A percentile compares a stretch with the other conserved stretches of the same genome.
These are phyloP conservation scores for Laburnicola sp. DNA, from an alignment of 2,329 filamentous ascomycete species.

Conservation along the genomic window DNA sequence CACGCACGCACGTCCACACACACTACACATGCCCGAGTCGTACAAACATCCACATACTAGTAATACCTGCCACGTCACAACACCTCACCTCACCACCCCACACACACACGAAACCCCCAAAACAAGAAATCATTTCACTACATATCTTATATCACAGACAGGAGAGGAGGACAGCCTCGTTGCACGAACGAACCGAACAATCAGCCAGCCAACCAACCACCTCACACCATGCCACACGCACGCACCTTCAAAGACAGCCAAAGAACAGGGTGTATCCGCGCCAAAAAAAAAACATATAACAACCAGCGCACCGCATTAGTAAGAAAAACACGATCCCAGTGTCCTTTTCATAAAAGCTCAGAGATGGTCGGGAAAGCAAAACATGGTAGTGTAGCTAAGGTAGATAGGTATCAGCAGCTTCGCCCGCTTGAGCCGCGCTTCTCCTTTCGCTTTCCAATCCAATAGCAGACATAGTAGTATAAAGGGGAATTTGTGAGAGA, in stretches of 20 bases:
- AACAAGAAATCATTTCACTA: slow-evolving; percentile 28
- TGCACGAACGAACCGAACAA: background rate
- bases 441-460: slow-evolving; percentile 4
- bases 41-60: too few species aligned
- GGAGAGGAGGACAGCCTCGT: slow-evolving; percentile 15
- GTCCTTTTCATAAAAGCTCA: too few species aligned
- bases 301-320: slow-evolving; percentile 2
- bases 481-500: background rate
- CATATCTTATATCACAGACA: slow-evolving; percentile 17
- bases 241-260: background rate
- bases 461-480: slow-evolving; percentile 11
- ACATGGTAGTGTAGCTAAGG: background rate
- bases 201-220: background rate
- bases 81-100: background rate
- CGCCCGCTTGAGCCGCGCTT: background rate
- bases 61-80: slow-evolving; percentile 9
- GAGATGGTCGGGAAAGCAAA: background rate
- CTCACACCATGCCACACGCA: background rate
- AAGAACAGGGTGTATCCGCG: slow-evolving; percentile 2
- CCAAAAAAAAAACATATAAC: background rate
- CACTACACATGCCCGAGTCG: too few species aligned
- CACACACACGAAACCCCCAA: slow-evolving; percentile 3
- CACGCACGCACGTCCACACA: too few species aligned
- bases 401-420: background rate
- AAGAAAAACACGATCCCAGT: background rate